Evolutionary conservation across 768 basidiomycete genomes (phyloP).

Genomic region (Suillus hirtellus): DNA sequence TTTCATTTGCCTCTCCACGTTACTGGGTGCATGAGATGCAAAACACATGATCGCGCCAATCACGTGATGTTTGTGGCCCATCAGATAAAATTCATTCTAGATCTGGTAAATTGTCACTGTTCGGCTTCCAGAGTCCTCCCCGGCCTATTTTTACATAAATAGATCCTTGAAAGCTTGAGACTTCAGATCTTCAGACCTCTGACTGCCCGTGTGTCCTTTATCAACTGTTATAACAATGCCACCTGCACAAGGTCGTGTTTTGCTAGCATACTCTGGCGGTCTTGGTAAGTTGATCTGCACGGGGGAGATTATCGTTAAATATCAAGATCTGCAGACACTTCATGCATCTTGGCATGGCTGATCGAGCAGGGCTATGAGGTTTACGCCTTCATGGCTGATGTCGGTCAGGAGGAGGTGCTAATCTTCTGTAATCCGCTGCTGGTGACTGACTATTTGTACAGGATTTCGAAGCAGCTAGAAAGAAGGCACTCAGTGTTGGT

Average conservation of each 20-base stretch:
- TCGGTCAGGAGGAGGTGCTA: slow-evolving; percentile 84
- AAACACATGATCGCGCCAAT: too few relatives aligned
- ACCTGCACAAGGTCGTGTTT: slow-evolving; percentile 68
- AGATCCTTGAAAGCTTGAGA: not conserved
- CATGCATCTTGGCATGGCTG: slow-evolving; percentile 98
- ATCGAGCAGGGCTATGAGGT: slow-evolving; percentile 98
- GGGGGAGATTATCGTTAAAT: not conserved
- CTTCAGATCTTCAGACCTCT: not conserved
- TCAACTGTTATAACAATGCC: not conserved
- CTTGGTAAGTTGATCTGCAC: slow-evolving; percentile 62
- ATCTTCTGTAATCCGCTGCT: not conserved
- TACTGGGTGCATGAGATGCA: too few relatives aligned
- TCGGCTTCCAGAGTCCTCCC: not conserved
- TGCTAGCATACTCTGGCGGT: slow-evolving; percentile 98
- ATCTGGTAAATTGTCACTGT: not conserved
- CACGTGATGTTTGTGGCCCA: too few relatives aligned
- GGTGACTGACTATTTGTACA: slow-evolving; percentile 31
- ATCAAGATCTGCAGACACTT: slow-evolving; percentile 71
- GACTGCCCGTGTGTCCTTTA: not conserved
- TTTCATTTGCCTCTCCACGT: too few relatives aligned
- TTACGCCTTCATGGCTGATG: slow-evolving; percentile 95
- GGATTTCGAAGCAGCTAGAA: slow-evolving; percentile 92
- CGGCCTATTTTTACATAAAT: not conserved
- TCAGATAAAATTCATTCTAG: not conserved
- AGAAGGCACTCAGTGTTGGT: slow-evolving; percentile 87